Conservation (phyloP, 1,284 basidiomycete species). For the Fomitopsis schrenkii region DNA sequence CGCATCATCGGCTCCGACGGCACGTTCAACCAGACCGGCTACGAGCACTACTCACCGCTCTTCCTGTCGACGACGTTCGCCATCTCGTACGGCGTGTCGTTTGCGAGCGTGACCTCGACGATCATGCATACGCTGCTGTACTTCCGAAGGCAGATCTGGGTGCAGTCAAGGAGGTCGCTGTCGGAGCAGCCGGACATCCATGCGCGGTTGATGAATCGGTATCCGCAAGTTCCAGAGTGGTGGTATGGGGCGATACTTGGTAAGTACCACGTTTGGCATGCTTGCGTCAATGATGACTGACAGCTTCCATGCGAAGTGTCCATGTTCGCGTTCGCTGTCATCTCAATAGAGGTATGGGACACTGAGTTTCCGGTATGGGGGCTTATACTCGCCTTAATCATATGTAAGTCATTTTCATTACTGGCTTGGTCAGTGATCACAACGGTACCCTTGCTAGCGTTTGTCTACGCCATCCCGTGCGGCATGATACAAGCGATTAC, state of each 20-base stretch:
- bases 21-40: constrained; percentile 44
- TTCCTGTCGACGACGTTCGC: constrained; percentile 56
- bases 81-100: constrained; percentile 55
- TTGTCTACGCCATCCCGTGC: constrained; percentile 48
- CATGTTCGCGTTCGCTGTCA: constrained; percentile 58
- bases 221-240: constrained; percentile 61
- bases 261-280: constrained; percentile 36
- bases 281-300: background rate
- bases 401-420: constrained; percentile 21
- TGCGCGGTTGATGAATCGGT: constrained; percentile 52
- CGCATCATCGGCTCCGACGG: constrained; percentile 40
- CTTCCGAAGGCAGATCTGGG: constrained; percentile 54
- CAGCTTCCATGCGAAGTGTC: constrained; percentile 22
- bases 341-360: constrained; percentile 68
- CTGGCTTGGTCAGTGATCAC: background rate
- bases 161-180: constrained; percentile 40
- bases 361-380: constrained; percentile 69
- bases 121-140: constrained; percentile 57
- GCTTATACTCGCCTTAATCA: constrained; percentile 38
- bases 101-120: constrained; percentile 51
- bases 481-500: constrained; percentile 54
- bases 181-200: constrained; percentile 64
- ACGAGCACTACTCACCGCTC: constrained; percentile 54
- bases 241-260: constrained; percentile 50
- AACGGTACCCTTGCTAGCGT: constrained; percentile 10